These are phyloP conservation scores for Penstemon newberryi DNA, from an alignment of 257 asterid genomes.

Conservation along the genomic window DNA sequence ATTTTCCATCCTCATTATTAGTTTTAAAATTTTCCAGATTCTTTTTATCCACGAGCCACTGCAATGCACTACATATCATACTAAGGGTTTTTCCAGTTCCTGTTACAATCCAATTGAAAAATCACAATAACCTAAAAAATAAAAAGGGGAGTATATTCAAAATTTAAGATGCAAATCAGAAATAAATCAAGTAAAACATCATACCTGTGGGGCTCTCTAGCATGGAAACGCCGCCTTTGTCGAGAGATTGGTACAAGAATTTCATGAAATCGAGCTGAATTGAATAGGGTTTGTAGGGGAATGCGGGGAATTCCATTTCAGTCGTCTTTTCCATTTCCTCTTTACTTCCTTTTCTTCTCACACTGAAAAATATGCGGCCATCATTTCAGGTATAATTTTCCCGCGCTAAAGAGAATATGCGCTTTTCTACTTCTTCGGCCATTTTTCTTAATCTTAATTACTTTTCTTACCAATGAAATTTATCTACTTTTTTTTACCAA, in stretches of 20 bases:
- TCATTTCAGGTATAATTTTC: no score
- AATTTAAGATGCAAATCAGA: not conserved
- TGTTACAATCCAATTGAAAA: conserved; percentile 31
- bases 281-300: conserved; percentile 80
- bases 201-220: conserved; percentile 98
- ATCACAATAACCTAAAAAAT: conserved; percentile 7
- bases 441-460: no score
- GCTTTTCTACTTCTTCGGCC: no score
- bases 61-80: conserved; percentile 94
- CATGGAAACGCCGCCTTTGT: conserved; percentile 89
- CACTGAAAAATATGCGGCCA: no score
- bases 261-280: conserved; percentile 96
- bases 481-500: no score
- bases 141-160: not conserved
- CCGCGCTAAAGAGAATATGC: no score
- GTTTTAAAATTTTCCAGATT: conserved; percentile 30
- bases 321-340: no score
- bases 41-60: conserved; percentile 83
- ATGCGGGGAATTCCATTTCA: conserved; percentile 49
- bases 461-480: no score
- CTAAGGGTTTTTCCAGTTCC: conserved; percentile 99
- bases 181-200: not conserved
- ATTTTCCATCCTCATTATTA: conserved; percentile 30
- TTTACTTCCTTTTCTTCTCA: no score
- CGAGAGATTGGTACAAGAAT: conserved; percentile 73